A percentile compares a stretch with the other conserved stretches of the same genome.
These are phyloP conservation scores for Sugiyamaella floridensis DNA, from an alignment of 805 yeast genomes.

Conservation along the genomic window DNA sequence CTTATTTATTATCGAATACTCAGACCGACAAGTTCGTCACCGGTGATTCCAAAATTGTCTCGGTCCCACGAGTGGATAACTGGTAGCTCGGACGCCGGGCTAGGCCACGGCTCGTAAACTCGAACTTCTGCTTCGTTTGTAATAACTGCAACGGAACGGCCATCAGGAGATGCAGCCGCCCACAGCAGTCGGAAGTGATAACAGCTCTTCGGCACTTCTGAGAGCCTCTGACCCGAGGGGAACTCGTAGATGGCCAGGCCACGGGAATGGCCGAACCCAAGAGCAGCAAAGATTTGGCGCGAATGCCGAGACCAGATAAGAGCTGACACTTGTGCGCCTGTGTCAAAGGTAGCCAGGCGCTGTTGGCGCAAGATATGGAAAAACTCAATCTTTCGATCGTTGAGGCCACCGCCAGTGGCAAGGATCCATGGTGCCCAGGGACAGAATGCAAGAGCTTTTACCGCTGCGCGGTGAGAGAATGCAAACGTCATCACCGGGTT, in stretches of 20 bases:
- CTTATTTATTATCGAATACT: slow-evolving; percentile 8
- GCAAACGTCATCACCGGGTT: slow-evolving; percentile 41
- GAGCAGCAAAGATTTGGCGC: slow-evolving; percentile 68
- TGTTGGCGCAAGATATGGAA: slow-evolving; percentile 86
- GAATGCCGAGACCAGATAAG: slow-evolving; percentile 63
- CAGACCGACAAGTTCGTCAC: not conserved
- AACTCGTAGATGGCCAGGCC: not conserved
- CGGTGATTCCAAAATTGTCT: not conserved
- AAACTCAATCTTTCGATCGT: slow-evolving; percentile 70
- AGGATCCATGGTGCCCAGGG: slow-evolving; percentile 79
- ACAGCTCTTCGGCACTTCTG: slow-evolving; percentile 24
- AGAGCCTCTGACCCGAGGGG: not conserved
- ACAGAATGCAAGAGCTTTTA: slow-evolving; percentile 82
- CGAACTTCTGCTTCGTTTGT: slow-evolving; percentile 72
- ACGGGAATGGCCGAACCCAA: slow-evolving; percentile 60
- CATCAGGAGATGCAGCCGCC: slow-evolving; percentile 62
- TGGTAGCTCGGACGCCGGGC: not conserved
- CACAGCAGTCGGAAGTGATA: slow-evolving; percentile 49
- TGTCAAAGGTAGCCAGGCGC: slow-evolving; percentile 46
- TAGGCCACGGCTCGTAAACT: slow-evolving; percentile 63
- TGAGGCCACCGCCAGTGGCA: slow-evolving; percentile 89
- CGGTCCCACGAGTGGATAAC: not conserved
- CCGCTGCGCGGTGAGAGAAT: slow-evolving; percentile 75
- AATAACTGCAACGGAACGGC: slow-evolving; percentile 58
- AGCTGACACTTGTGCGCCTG: slow-evolving; percentile 73